A percentile compares a stretch with the other conserved stretches of the same genome.
These are phyloP conservation scores for Hortiboletus campestris DNA, from an alignment of 768 basidiomycete species.

Conservation along the genomic window DNA sequence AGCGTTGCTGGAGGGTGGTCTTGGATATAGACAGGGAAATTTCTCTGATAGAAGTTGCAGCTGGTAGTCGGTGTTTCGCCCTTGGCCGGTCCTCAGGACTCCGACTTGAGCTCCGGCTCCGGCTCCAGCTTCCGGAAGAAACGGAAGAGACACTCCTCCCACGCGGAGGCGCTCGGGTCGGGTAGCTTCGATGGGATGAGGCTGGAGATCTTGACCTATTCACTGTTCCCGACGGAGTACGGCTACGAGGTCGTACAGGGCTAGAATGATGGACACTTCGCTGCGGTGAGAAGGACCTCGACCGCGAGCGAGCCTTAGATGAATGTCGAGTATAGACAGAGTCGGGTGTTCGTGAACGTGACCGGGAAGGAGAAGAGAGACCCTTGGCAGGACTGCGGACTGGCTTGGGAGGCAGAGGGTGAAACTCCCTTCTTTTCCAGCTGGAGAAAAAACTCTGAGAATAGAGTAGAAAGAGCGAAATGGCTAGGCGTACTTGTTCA, in stretches of 20 bases:
- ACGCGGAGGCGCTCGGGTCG: conserved; percentile 32
- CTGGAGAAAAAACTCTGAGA: conserved; percentile 35
- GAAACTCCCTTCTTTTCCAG: conserved; percentile 63
- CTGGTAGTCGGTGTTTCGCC: conserved; percentile 63
- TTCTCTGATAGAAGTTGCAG: conserved; percentile 40
- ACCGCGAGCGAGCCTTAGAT: conserved; percentile 63
- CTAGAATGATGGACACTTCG: conserved; percentile 55
- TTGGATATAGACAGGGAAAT: conserved; percentile 33
- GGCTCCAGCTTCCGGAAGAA: conserved; percentile 55
- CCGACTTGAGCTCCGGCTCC: conserved; percentile 50
- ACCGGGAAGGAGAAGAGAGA: conserved; percentile 44
- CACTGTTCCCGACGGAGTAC: conserved; percentile 48
- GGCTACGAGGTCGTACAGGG: conserved; percentile 44
- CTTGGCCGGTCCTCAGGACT: conserved; percentile 54
- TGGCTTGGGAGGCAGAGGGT: conserved; percentile 40
- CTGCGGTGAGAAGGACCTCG: conserved; percentile 57
- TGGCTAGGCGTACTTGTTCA: conserved; percentile 64
- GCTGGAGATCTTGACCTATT: conserved; percentile 39
- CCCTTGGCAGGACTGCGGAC: conserved; percentile 37
- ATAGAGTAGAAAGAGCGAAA: conserved; percentile 6
- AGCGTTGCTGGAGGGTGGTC: conserved; percentile 23
- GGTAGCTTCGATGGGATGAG: conserved; percentile 42
- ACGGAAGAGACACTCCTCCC: conserved; percentile 51
- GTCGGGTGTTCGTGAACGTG: conserved; percentile 56
- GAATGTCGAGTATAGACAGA: conserved; percentile 66